Conservation (phyloP, 2,329 filamentous ascomycete species). For the Alternaria triticina region DNA sequence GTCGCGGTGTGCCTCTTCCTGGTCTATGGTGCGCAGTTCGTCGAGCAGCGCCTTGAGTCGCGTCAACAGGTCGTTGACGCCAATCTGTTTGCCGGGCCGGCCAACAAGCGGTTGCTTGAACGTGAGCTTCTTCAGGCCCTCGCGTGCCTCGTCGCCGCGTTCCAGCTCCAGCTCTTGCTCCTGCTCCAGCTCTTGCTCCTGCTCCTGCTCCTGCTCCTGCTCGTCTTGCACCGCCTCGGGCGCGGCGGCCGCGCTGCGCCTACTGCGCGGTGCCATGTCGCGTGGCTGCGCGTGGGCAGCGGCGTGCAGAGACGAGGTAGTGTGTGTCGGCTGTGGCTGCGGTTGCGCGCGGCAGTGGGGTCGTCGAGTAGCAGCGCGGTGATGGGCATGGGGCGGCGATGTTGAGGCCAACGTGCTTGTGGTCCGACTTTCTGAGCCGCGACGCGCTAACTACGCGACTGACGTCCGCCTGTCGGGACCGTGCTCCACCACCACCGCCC, state of each 20-base stretch:
- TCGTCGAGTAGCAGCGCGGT: constrained; percentile 18
- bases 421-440: constrained; percentile 16
- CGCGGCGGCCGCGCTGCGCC: constrained; percentile 46
- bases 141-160: constrained; percentile 56
- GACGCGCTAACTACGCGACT: constrained; percentile 28
- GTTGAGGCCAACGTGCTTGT: constrained; percentile 9
- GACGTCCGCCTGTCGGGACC: constrained; percentile 7
- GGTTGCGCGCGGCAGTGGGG: constrained; percentile 15
- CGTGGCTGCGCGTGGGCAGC: constrained; percentile 36
- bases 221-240: constrained; percentile 35
- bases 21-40: constrained; percentile 84
- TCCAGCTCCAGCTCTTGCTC: constrained; percentile 36
- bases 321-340: neutral
- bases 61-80: constrained; percentile 79
- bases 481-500: constrained; percentile 4
- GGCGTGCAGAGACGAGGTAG: neutral
- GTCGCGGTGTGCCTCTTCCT: constrained; percentile 82
- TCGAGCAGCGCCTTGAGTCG: constrained; percentile 81
- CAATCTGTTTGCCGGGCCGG: constrained; percentile 88
- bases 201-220: constrained; percentile 28
- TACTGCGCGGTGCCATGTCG: constrained; percentile 49
- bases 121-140: constrained; percentile 57
- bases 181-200: constrained; percentile 23
- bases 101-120: constrained; percentile 90
- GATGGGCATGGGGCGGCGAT: constrained; percentile 10